Evolutionary conservation across 495 filamentous ascomycete genomes (phyloP), one percentile per base, ranked within the genome.

Genomic region (Tuber brumale): DNA sequence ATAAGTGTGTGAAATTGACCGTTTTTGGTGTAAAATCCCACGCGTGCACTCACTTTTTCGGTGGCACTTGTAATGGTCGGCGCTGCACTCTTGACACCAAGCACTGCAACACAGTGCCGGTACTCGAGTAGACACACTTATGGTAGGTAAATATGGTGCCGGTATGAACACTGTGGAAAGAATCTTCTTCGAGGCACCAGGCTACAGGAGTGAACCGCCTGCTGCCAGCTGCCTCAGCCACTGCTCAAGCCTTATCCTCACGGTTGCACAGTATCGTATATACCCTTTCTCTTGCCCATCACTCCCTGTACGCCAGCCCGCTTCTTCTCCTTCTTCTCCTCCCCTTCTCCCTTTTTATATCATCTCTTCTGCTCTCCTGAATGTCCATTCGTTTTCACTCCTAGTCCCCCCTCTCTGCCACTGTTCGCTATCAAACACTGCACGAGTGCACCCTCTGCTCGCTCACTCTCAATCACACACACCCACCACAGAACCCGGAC

Each of bases 321-420:
- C 51, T 16, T 14, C 9, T 9, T 16, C n/a, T 14, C 12, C 27
- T n/a, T n/a, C n/a, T n/a, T n/a, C n/a, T n/a, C n/a, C n/a, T n/a
- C n/a, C 27, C 27, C 10, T 35, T 66, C 57, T 66, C 18, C 57
- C 27, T 35, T 35, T 66, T 16, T 35, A 31, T 16, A 66, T 66
- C 57, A 35, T 27, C 57, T 66, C 51, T 61, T 61, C 51, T 31
- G 51, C 51, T 31, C 51, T 61, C 57, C 57, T 35, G 57, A 66
- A 66, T 66, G 27, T 66, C 57, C 57, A 66, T 66, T 66, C 27
- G 12, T 66, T 35, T 35, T 66, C 57, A 66, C 57, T 66, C 57
- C 16, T n/a, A 3, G 2, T 5, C 2, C 6, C n/a, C n/a, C 5
- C 46, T 35, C 27, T 66, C 27, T 66, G 31, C 3, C 27, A 6